Percentiles rank a stretch among this genome's conserved stretches.
Conservation (phyloP, 306 rosid genomes). For the Phaseolus lunatus region DNA sequence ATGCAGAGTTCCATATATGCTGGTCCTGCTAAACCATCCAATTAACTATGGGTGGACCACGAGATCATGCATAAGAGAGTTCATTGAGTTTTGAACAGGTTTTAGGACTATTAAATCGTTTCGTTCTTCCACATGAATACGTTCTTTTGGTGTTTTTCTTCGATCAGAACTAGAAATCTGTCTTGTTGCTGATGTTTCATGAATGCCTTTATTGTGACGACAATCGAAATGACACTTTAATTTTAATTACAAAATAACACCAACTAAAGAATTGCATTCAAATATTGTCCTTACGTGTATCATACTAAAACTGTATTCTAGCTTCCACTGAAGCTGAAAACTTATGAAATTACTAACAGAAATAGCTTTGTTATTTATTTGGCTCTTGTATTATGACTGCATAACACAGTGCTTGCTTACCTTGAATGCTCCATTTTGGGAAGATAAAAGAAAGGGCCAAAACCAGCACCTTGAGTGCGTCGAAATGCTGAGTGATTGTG, state of each 20-base stretch:
- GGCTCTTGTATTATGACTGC: constrained; percentile 21
- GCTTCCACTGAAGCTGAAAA: too few relatives aligned
- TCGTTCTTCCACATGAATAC: too few relatives aligned
- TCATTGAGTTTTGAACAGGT: background rate
- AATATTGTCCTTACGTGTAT: background rate
- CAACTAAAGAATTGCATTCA: background rate
- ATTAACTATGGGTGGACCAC: background rate
- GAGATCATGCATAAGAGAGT: background rate
- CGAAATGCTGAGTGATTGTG: constrained; percentile 72
- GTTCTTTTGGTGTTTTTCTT: background rate
- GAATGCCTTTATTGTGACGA: background rate
- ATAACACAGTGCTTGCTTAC: constrained; percentile 43
- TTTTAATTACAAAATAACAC: background rate
- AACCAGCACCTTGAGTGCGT: constrained; percentile 74
- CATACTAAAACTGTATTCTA: background rate
- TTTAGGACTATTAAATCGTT: background rate
- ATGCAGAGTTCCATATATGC: background rate
- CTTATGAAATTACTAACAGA: background rate
- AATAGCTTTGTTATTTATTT: background rate
- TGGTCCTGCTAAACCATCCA: background rate
- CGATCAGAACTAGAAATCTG: background rate
- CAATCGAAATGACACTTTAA: background rate
- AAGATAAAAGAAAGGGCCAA: constrained; percentile 93
- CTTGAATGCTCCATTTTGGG: constrained; percentile 97
- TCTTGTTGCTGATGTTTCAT: background rate